These are phyloP conservation scores for Papiliotrema nemorosa DNA, from an alignment of 1,284 basidiomycete genomes.

Conservation along the genomic window DNA sequence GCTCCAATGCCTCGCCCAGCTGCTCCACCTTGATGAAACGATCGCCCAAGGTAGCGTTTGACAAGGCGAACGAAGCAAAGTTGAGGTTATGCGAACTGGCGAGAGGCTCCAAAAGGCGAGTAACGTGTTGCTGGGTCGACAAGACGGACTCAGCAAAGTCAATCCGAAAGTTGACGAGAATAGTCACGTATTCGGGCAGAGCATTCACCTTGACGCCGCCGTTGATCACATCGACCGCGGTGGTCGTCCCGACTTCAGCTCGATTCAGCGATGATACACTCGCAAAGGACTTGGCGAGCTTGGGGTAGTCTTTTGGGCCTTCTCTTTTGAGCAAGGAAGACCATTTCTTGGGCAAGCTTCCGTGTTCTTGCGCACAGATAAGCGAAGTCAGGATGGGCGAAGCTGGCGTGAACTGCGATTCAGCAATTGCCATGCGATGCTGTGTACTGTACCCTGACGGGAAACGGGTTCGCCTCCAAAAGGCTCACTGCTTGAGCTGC, in stretches of 20 bases:
- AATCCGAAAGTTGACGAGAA: conserved; percentile 46
- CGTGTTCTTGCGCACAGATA: conserved; percentile 49
- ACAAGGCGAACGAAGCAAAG: conserved; percentile 27
- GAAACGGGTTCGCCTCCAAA: conserved; percentile 49
- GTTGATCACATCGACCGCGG: conserved; percentile 42
- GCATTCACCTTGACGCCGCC: conserved; percentile 43
- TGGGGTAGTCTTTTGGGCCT: conserved; percentile 40
- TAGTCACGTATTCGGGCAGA: conserved; percentile 36
- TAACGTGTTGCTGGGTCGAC: conserved; percentile 36
- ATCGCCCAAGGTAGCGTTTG: conserved; percentile 12
- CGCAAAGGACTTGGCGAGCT: conserved; percentile 44
- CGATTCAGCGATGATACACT: conserved; percentile 13
- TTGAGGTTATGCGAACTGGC: conserved; percentile 33
- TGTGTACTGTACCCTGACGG: conserved; percentile 27
- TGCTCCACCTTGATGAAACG: conserved; percentile 34
- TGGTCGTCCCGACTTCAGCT: conserved; percentile 38
- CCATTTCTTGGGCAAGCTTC: conserved; percentile 39
- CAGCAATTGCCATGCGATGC: not conserved
- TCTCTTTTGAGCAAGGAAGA: conserved; percentile 27
- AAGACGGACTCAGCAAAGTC: conserved; percentile 42
- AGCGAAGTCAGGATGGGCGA: conserved; percentile 50
- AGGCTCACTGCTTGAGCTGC: conserved; percentile 45
- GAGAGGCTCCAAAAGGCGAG: conserved; percentile 21
- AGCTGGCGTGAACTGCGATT: conserved; percentile 33
- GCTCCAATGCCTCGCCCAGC: conserved; percentile 45